phyloP scores from a whole-genome alignment of 129 eudicot genomes.

The Artemisia annua region DNA sequence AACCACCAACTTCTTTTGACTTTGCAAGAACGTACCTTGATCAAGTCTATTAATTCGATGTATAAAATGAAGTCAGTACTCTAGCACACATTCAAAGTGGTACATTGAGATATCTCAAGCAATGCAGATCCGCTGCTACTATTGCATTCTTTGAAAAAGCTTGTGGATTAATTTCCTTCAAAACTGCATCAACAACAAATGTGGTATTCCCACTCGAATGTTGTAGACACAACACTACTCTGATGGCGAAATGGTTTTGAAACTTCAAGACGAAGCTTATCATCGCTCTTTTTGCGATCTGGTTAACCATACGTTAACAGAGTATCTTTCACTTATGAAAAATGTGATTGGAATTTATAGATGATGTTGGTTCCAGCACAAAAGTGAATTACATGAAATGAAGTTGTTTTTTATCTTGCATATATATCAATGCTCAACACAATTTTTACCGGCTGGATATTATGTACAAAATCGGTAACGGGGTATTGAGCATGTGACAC shows the following conservation, averaged over 20 bases:
- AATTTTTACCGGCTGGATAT: conserved; percentile 80
- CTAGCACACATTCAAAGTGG: conserved; percentile 48
- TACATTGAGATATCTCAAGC: conserved; percentile 68
- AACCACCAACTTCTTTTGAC: conserved; percentile 68
- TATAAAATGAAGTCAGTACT: conserved; percentile 65
- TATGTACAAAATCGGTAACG: conserved; percentile 80
- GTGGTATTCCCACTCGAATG: conserved; percentile 75
- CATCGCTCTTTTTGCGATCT: conserved; percentile 55
- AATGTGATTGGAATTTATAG: conserved; percentile 78
- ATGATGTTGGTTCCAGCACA: conserved; percentile 57
- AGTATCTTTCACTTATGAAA: conserved; percentile 61
- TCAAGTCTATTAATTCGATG: conserved; percentile 73
- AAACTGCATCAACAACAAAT: conserved; percentile 75
- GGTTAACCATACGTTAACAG: conserved; percentile 70
- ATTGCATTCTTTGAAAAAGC: conserved; percentile 68
- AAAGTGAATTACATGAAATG: conserved; percentile 66
- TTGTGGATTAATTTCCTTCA: conserved; percentile 85
- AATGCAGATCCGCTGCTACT: conserved; percentile 90
- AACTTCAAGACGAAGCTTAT: conserved; percentile 74
- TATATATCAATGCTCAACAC: conserved; percentile 82
- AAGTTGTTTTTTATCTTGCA: conserved; percentile 70
- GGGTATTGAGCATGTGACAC: conserved; percentile 83
- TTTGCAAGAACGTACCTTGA: conserved; percentile 71
- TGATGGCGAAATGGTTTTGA: conserved; percentile 67
- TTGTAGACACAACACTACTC: conserved; percentile 53